Conservation (phyloP, 192 early-diverging fungal species). For the Oehlia diaphana region DNA sequence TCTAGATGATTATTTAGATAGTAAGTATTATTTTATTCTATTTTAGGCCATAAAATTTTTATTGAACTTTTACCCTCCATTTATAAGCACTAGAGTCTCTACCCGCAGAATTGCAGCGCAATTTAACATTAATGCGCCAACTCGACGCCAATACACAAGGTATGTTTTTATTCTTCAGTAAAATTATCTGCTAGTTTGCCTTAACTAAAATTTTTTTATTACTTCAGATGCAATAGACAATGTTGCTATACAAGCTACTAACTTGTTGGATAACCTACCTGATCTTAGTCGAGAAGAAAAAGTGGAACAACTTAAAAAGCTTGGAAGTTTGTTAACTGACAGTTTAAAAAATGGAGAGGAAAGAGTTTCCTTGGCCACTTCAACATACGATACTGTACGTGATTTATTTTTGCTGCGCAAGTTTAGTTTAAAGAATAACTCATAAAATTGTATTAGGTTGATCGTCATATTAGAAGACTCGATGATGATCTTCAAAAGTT, state of each 20-base stretch:
- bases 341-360: conserved; percentile 88
- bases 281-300: conserved; percentile 55
- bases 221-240: conserved; percentile 67
- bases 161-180: conserved; percentile 27
- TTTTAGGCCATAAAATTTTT: background rate
- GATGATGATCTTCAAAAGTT: conserved; percentile 92
- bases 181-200: background rate
- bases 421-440: background rate
- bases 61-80: background rate
- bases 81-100: conserved; percentile 69
- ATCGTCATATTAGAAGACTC: conserved; percentile 83
- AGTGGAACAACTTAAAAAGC: conserved; percentile 50
- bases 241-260: conserved; percentile 64
- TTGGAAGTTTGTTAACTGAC: conserved; percentile 64
- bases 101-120: conserved; percentile 76
- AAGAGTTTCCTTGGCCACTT: conserved; percentile 89
- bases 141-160: conserved; percentile 78
- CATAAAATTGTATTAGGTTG: conserved; percentile 55
- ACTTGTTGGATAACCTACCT: conserved; percentile 70
- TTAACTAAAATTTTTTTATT: background rate
- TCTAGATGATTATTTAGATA: conserved; percentile 93
- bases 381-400: conserved; percentile 88
- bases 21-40: conserved; percentile 44
- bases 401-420: background rate
- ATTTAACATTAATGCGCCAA: conserved; percentile 93